Base-by-base conservation (phyloP, 805 yeast genomes). In the Hanseniaspora occidentalis region DNA sequence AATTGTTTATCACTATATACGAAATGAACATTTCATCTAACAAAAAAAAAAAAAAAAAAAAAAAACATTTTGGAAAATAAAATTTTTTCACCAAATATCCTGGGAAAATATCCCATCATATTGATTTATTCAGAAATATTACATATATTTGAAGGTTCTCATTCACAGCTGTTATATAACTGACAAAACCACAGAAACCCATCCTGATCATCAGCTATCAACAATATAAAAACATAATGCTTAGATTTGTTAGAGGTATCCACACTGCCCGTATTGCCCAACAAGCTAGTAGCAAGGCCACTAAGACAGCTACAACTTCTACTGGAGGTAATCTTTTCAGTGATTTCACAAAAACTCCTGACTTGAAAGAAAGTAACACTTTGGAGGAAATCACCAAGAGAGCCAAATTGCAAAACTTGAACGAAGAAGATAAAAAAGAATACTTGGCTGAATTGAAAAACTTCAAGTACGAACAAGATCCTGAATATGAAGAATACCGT, bases 401-500 rank as follows among this genome's bases (percentile, higher is more conserved):
- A n/a, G 33, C 33, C 33, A 29, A 29, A 14, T 9, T 29, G 16
- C 33, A 29, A 16, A 29, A 29, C 16, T 14, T 29, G 8, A 14
- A 14, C 16, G 33, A 29, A 14, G 33, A 29, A 29, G 33, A 29
- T n/a, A 29, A 29, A 9, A 16, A 9, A 29, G 9, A 29, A 14
- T 29, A 29, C 16, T 4, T 14, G 6, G 18, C 8, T 10, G 17
- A 16, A n/a, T 29, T 29, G 33, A 14, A 29, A 14, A 29, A n/a
- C 10, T 29, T 9, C 33, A 13, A 29, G 18, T 29, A 9, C 18
- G 35, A 37, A 9, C 33, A 41, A 19, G 44, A 37, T 27, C 38
- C 41, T 8, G 24, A 24, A 22, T 41, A 37, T 20, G 21, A 41
- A 6, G 24, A 31, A 18, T 41, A 26, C 11, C 34, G 41, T 34